These are phyloP conservation scores for Nakazawaea wickerhamii DNA, from an alignment of 805 yeast genomes.

Conservation along the genomic window DNA sequence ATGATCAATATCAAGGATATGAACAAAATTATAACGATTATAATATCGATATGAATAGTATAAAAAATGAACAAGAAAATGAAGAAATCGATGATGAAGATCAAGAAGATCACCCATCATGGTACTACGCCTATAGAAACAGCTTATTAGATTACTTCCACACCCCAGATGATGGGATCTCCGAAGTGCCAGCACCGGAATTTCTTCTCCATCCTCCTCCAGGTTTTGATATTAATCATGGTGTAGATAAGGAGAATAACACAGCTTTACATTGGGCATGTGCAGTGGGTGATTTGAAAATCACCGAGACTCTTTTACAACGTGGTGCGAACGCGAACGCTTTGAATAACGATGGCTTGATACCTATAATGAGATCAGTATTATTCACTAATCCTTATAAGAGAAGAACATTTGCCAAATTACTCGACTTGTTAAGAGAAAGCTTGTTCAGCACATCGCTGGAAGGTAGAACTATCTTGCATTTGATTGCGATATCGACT, in stretches of 20 bases:
- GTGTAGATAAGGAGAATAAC: slow-evolving; percentile 92
- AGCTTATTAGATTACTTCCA: slow-evolving; percentile 48
- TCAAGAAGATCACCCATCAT: slow-evolving; percentile 7
- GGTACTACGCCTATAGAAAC: slow-evolving; percentile 36
- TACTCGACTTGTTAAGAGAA: slow-evolving; percentile 69
- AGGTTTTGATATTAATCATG: slow-evolving; percentile 65
- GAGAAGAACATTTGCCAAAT: slow-evolving; percentile 69
- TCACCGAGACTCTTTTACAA: slow-evolving; percentile 68
- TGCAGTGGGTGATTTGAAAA: slow-evolving; percentile 79
- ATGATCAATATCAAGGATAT: not conserved
- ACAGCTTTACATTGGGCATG: slow-evolving; percentile 98
- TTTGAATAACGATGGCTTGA: slow-evolving; percentile 70
- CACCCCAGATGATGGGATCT: slow-evolving; percentile 46
- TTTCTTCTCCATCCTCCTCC: slow-evolving; percentile 59
- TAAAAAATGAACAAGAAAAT: slow-evolving; percentile 3
- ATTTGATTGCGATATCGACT: slow-evolving; percentile 73
- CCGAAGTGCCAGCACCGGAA: slow-evolving; percentile 47
- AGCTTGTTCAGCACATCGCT: slow-evolving; percentile 76
- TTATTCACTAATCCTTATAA: slow-evolving; percentile 85
- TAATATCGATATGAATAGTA: slow-evolving; percentile 4
- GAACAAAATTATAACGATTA: slow-evolving; percentile 1
- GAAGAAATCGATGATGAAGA: slow-evolving; percentile 1
- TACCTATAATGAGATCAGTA: slow-evolving; percentile 80
- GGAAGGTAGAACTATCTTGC: slow-evolving; percentile 72
- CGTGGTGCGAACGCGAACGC: slow-evolving; percentile 68